Evolutionary conservation across 306 rosid genomes (phyloP), one percentile per base, ranked within the genome.

Genomic region (Phaseolus lunatus): DNA sequence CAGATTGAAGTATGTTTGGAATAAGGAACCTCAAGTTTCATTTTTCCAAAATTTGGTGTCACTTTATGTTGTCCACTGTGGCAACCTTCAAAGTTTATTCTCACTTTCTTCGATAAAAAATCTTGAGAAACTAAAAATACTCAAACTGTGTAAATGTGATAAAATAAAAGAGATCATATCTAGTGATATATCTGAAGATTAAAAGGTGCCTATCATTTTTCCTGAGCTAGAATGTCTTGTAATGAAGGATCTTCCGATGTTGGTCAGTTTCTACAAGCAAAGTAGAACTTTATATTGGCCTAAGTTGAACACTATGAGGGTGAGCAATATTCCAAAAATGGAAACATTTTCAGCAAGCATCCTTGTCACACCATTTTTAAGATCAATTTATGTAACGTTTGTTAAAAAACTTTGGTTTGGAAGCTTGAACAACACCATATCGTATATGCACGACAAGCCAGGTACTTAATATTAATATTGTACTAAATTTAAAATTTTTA

Each of bases 181-280:
- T 0, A 18, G 0, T 6, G 72, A 31, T 20, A 0, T 39, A 2
- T 9, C 10, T 39, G 22, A 75, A 49, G 3, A 3, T 22, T 5
- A 23, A 76, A 31, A 7, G 0, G 69, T 8, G 1, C 0, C 5
- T 0, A 18, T 29, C 26, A 14, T 12, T 5, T 49, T 73, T 0
- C 29, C 27, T 0, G 0, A 57, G 19, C 13, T 73, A 5, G 16
- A 73, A 49, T 22, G 52, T 24, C 61, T 76, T 29, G 26, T 76
- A 22, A 63, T 76, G 1, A 76, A 48, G 19, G 7, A 64, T 20
- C 80, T 76, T 26, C 72, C 80, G 0, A 76, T 3, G 0, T 18
- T 76, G 5, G 7, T 2, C 1, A 12, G 26, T 65, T 76, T 65
- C 12, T 35, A 18, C 23, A 8, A 0, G 3, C 3, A 26, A 0